Percentiles rank a stretch among this genome's conserved stretches.
Conservation (phyloP, 2,329 filamentous ascomycete genomes). For the Trichoderma sp. region DNA sequence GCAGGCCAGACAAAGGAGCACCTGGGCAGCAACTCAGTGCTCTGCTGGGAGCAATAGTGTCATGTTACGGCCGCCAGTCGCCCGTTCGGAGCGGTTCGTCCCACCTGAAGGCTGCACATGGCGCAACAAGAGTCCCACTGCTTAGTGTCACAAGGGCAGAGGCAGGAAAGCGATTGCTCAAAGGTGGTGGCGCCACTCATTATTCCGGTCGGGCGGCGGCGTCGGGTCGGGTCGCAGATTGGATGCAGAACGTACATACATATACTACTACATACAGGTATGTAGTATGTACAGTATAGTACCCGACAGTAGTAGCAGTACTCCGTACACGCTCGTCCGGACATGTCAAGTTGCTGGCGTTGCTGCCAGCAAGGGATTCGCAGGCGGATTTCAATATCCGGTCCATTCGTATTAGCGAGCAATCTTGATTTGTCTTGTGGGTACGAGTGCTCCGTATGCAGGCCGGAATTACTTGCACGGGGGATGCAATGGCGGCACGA, state of each 20-base stretch:
- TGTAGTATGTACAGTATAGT: no score
- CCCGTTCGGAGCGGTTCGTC: slow-evolving; percentile 23
- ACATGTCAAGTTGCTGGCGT: neutral
- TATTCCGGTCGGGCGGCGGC: slow-evolving; percentile 20
- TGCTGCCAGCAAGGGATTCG: neutral
- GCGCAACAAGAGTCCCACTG: slow-evolving; percentile 19
- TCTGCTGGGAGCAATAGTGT: neutral
- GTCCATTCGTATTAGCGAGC: neutral
- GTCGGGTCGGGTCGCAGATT: slow-evolving; percentile 22
- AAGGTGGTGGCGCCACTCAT: slow-evolving; percentile 18
- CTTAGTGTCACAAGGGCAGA: slow-evolving; percentile 19
- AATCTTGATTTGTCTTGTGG: neutral
- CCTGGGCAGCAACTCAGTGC: neutral
- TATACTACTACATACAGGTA: no score
- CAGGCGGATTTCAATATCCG: neutral
- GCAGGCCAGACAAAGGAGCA: neutral
- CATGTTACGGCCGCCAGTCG: slow-evolving; percentile 14
- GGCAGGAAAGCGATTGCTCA: slow-evolving; percentile 4
- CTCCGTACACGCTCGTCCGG: no score
- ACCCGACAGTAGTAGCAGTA: no score
- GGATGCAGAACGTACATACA: slow-evolving; percentile 8
- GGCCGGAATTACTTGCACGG: neutral
- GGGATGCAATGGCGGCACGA: neutral
- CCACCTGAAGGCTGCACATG: slow-evolving; percentile 22
- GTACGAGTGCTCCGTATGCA: neutral